Percentiles rank a stretch among this genome's conserved stretches.
Conservation (phyloP, 768 basidiomycete genomes). For the Macrolepiota albuminosa region DNA sequence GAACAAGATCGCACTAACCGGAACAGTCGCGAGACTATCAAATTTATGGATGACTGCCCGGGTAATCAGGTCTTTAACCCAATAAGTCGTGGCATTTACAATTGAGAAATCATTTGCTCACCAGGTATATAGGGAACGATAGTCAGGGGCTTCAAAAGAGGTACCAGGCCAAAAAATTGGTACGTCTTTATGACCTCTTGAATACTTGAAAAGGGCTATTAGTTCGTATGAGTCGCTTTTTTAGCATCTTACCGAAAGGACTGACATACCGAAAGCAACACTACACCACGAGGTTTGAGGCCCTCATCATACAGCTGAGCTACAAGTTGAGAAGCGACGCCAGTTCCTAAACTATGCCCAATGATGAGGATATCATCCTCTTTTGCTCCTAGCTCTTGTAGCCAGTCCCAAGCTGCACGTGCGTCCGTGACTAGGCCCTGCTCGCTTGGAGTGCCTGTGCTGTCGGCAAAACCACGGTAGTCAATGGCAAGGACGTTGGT, state of each 20-base stretch:
- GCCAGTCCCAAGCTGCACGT: slow-evolving; percentile 76
- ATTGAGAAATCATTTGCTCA: slow-evolving; percentile 28
- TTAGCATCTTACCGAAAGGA: slow-evolving; percentile 16
- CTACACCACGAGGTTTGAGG: slow-evolving; percentile 38
- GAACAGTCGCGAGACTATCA: slow-evolving; percentile 56
- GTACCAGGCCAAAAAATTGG: slow-evolving; percentile 58
- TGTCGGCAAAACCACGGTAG: slow-evolving; percentile 92
- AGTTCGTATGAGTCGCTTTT: slow-evolving; percentile 26
- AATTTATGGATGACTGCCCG: slow-evolving; percentile 44
- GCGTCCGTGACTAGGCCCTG: slow-evolving; percentile 70
- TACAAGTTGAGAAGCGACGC: slow-evolving; percentile 54
- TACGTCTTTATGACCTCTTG: slow-evolving; percentile 65
- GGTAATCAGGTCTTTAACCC: slow-evolving; percentile 29
- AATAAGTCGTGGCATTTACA: neutral
- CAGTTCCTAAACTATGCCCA: slow-evolving; percentile 90
- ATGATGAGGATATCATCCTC: slow-evolving; percentile 63
- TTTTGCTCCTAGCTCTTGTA: slow-evolving; percentile 51
- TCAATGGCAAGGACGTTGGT: slow-evolving; percentile 84
- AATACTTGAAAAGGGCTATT: slow-evolving; percentile 58
- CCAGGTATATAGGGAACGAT: slow-evolving; percentile 60
- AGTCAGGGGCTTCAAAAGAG: slow-evolving; percentile 68
- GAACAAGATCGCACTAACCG: slow-evolving; percentile 36
- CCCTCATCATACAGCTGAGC: slow-evolving; percentile 42
- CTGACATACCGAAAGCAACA: slow-evolving; percentile 39
- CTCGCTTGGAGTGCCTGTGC: slow-evolving; percentile 73